These are phyloP conservation scores for Sisymbrium irio DNA, from an alignment of 345 rosid species.

Conservation along the genomic window DNA sequence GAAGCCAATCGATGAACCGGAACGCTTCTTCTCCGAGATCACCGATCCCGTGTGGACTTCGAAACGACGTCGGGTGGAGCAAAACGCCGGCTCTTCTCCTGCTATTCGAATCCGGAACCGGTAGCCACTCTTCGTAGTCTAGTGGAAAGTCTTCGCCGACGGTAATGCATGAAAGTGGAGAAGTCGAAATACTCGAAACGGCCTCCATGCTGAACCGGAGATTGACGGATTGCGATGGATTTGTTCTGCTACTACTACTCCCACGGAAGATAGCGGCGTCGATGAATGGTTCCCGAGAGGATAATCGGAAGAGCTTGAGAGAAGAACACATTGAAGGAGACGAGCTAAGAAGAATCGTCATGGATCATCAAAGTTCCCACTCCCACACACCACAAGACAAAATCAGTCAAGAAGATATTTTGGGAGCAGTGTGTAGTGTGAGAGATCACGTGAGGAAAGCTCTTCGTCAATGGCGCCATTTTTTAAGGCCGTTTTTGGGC, in stretches of 20 bases:
- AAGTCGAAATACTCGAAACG: conserved; percentile 34
- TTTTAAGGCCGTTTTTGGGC: conserved; percentile 19
- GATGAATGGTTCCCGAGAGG: not conserved
- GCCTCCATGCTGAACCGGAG: conserved; percentile 23
- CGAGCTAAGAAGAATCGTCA: conserved; percentile 32
- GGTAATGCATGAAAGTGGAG: conserved; percentile 23
- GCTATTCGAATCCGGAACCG: conserved; percentile 39
- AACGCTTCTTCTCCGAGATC: conserved; percentile 81
- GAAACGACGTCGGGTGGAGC: conserved; percentile 93
- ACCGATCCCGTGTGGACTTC: conserved; percentile 78
- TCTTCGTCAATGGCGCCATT: conserved; percentile 17
- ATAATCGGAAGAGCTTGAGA: conserved; percentile 16
- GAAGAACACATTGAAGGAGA: conserved; percentile 16
- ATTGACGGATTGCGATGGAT: conserved; percentile 4
- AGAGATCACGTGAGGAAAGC: conserved; percentile 14
- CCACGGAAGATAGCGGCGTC: conserved; percentile 1
- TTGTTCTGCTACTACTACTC: not conserved
- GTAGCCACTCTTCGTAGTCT: conserved; percentile 60
- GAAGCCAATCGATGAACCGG: conserved; percentile 88
- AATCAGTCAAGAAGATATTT: conserved; percentile 25
- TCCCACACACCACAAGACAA: not conserved
- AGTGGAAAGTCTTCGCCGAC: conserved; percentile 65
- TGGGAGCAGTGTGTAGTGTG: not conserved
- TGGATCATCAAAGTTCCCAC: conserved; percentile 12
- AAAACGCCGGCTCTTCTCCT: conserved; percentile 79